These are phyloP conservation scores for Coniochaeta sp. DNA, from an alignment of 2,329 filamentous ascomycete species.

Conservation along the genomic window DNA sequence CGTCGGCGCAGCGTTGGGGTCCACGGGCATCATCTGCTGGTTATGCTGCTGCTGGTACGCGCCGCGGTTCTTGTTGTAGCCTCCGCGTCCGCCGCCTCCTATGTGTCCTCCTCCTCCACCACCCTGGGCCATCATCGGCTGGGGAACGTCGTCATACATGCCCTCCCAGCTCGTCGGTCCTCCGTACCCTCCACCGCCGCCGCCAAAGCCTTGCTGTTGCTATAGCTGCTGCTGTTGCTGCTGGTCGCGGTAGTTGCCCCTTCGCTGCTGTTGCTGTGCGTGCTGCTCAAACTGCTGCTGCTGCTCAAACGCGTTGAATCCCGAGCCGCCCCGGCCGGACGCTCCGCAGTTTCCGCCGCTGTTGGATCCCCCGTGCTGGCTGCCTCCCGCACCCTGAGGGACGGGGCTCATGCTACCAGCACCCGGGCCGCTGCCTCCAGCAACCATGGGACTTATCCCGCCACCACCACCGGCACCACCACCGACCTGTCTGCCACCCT, in stretches of 20 bases:
- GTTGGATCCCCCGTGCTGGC: conserved; percentile 16
- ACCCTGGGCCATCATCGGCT: conserved; percentile 55
- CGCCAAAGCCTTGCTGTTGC: conserved; percentile 23
- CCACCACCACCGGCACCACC: conserved; percentile 3
- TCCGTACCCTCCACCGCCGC: conserved; percentile 20
- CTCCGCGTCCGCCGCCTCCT: conserved; percentile 36
- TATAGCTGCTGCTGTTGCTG: no score
- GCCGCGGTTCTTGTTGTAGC: conserved; percentile 26
- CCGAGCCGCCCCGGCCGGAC: conserved; percentile 22
- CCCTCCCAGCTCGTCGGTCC: conserved; percentile 86
- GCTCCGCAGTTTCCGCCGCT: conserved; percentile 24
- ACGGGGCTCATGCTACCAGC: conserved; percentile 5
- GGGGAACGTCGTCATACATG: conserved; percentile 95
- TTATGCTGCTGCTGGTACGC: conserved; percentile 22
- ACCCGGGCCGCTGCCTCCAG: conserved; percentile 4
- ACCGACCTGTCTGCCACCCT: background rate
- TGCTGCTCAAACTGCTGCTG: conserved; percentile 67
- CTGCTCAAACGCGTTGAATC: conserved; percentile 63
- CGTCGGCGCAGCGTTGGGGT: conserved; percentile 55
- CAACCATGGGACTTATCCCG: conserved; percentile 2
- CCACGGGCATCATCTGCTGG: conserved; percentile 26
- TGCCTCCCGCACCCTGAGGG: conserved; percentile 5
- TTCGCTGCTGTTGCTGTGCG: conserved; percentile 34
- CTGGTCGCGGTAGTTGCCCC: conserved; percentile 36
- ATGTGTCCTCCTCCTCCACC: background rate